Base-by-base conservation (phyloP, 2,329 filamentous ascomycete genomes). In the Cadophora malorum region DNA sequence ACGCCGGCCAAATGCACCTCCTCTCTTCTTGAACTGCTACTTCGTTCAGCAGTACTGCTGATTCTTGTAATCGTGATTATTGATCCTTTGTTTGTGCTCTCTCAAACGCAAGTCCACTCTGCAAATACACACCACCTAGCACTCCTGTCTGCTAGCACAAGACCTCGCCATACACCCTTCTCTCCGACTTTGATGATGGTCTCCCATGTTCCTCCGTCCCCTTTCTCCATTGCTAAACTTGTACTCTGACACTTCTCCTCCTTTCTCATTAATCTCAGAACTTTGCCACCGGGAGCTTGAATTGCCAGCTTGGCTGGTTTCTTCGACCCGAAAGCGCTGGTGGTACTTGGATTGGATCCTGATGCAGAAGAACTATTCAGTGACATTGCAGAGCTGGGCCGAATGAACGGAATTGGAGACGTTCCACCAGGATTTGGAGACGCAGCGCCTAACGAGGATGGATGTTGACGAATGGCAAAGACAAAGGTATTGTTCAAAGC, bases 401-500 rank as follows among this genome's bases (percentile, higher is more conserved):
- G 82, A 31, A 81, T 80, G 73, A 88, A 90, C 0, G 90, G 90
- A 23, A 89, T 82, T 0, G 90, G 90, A 19, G 77, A 78, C 21
- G 78, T 74, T 60, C 80, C 56, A 68, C 79, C 71, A 21, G 76
- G 74, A 65, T 77, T 79, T 33, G 78, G 77, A 33, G 80, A 75
- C 45, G 80, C 77, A 50, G 78, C 76, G 1, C 80, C 80, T 0
- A 86, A 80, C 0, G 85, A 86, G 0, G 93, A 91, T 0, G 94
- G 92, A 77, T 99, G 94, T 77, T 99, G 96, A 56, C 96, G 92
- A 69, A 99, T 91, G 64, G 92, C 92, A 79, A 99, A 99, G 33
- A 99, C 95, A 77, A 97, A 99, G 0, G 96, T 99, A 78, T 99
- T 98, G 82, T 98, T 97, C 66, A 97, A 84, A 1, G 93, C 94